phyloP scores from a whole-genome alignment of 2,329 filamentous ascomycete genomes.

The Talaromyces sp. region DNA sequence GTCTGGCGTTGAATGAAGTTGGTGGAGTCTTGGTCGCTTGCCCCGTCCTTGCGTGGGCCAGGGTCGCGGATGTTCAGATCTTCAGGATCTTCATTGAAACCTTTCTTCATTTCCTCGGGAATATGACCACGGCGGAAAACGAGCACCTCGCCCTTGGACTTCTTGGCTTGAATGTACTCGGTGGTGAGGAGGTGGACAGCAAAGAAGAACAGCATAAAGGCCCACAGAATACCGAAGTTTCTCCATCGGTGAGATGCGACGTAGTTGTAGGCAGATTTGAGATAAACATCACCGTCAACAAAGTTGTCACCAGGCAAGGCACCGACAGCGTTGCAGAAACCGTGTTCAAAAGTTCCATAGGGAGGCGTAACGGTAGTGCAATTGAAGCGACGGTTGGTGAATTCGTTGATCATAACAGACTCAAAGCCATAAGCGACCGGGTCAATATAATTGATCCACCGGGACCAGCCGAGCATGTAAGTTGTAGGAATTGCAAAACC shows the following conservation, averaged over 20 bases:
- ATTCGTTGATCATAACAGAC: constrained; percentile 77
- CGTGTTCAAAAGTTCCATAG: constrained; percentile 29
- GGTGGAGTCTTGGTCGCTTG: constrained; percentile 19
- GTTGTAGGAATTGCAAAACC: constrained; percentile 40
- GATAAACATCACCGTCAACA: constrained; percentile 57
- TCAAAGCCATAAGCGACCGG: constrained; percentile 78
- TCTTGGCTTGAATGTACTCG: constrained; percentile 59
- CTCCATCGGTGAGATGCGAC: constrained; percentile 56
- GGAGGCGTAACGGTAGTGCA: constrained; percentile 39
- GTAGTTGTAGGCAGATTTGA: constrained; percentile 54
- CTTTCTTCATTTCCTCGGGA: constrained; percentile 32
- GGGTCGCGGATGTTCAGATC: constrained; percentile 14
- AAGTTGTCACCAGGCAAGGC: constrained; percentile 46
- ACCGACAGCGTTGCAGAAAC: constrained; percentile 57
- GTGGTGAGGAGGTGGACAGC: constrained; percentile 58
- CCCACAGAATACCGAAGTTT: constrained; percentile 65
- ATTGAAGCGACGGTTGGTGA: constrained; percentile 57
- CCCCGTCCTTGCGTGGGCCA: constrained; percentile 27
- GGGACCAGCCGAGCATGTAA: constrained; percentile 73
- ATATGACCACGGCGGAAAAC: constrained; percentile 66
- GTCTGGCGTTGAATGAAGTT: constrained; percentile 57
- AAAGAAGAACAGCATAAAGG: constrained; percentile 59
- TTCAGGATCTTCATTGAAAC: constrained; percentile 23
- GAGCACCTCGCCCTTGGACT: constrained; percentile 71
- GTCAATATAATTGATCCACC: constrained; percentile 78